Evolutionary conservation across 805 yeast species (phyloP), one percentile per base, ranked within the genome.

Genomic region (Starmerella geochares): DNA sequence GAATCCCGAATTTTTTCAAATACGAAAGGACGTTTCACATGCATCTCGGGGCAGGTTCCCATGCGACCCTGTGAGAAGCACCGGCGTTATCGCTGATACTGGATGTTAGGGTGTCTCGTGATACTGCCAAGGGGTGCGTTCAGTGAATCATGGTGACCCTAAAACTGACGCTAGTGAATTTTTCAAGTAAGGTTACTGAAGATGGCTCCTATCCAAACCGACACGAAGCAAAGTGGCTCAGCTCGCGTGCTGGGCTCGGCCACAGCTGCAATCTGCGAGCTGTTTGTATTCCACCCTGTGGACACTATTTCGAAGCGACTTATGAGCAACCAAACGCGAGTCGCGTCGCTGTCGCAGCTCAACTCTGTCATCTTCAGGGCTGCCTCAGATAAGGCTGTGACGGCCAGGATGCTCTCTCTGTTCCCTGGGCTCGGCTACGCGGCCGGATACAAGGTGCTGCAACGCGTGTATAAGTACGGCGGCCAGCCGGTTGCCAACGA

Each of bases 401-500:
- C 79, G 20, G 74, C 77, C 53, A 78, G 96, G 67, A 63, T 85
- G 40, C 71, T 86, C 57, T 82, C 96, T 10, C 74, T 92, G 56
- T 92, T 92, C 72, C 98, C 99, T 17, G 99, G 99, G 66, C 76
- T 92, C 56, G 97, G 97, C 23, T 92, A 92, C 65, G 98, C 98
- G 55, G 97, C 98, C 42, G 85, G 87, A 58, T 92, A 92, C 75
- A 92, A 92, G 64, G 83, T 92, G 60, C 73, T 90, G 60, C 99
- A 92, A 71, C 80, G 99, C 72, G 96, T 92, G 49, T 92, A 92
- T 78, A 92, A 92, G 71, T 92, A 92, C 67, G 97, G 98, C 64
- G 99, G 99, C 46, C 99, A 92, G 72, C 98, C 99, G 43, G 88
- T 86, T 65, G 99, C 90, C 56, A 92, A 92, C 65, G 99, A 92